These are phyloP conservation scores for Diaporthe sp. DNA, from an alignment of 2,329 filamentous ascomycete species.

Conservation along the genomic window DNA sequence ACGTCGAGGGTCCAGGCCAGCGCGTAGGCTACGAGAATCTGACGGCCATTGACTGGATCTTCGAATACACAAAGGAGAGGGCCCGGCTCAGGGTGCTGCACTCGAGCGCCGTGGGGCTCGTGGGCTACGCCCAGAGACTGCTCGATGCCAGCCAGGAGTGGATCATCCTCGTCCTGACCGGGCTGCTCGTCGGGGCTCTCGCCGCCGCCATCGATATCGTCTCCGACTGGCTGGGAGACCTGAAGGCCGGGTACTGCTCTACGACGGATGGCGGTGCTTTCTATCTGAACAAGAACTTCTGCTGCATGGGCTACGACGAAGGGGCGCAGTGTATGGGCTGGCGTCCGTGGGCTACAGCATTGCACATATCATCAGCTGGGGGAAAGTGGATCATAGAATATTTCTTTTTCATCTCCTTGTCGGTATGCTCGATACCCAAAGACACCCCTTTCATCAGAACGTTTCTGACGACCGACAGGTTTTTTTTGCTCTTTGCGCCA, in stretches of 20 bases:
- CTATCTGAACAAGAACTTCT: conserved; percentile 92
- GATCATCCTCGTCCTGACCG: conserved; percentile 88
- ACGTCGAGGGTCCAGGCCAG: conserved; percentile 87
- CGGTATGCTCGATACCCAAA: conserved; percentile 66
- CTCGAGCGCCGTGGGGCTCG: conserved; percentile 76
- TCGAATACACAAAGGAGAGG: conserved; percentile 96
- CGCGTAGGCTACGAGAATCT: conserved; percentile 96
- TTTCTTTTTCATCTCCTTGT: conserved; percentile 86
- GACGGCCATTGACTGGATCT: conserved; percentile 99
- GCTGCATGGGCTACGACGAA: conserved; percentile 92
- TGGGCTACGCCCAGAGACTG: conserved; percentile 80
- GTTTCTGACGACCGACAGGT: conserved; percentile 64
- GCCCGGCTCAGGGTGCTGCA: conserved; percentile 86
- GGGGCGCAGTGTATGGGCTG: conserved; percentile 87
- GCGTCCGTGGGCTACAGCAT: conserved; percentile 84
- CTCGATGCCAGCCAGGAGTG: conserved; percentile 92
- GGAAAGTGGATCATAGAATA: conserved; percentile 90
- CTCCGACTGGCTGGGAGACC: conserved; percentile 92
- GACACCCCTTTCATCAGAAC: too few species aligned
- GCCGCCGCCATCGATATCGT: conserved; percentile 92
- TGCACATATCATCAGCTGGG: conserved; percentile 75
- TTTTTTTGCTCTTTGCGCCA: conserved; percentile 82
- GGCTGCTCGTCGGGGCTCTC: conserved; percentile 84
- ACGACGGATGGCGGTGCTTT: conserved; percentile 86
- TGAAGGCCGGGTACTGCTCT: conserved; percentile 91